These are phyloP conservation scores for Solanum raphanifolium DNA, from an alignment of 257 asterid genomes.

Conservation along the genomic window DNA sequence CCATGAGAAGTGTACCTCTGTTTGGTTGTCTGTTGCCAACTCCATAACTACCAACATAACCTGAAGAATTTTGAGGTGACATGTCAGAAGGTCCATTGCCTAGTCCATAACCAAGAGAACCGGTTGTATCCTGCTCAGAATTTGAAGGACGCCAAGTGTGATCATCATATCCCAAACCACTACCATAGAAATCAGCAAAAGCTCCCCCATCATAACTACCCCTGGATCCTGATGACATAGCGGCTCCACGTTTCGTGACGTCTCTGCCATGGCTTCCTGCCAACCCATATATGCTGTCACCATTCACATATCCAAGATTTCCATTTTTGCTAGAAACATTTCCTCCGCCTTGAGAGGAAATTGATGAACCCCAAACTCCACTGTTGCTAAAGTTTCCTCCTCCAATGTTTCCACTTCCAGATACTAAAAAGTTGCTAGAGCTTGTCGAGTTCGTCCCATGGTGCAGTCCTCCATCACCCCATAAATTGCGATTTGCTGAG, in stretches of 20 bases:
- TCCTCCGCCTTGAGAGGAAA: conserved; percentile 19
- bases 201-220: conserved; percentile 31
- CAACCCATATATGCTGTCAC: conserved; percentile 31
- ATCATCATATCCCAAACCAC: conserved; percentile 42
- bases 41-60: conserved; percentile 44
- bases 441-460: conserved; percentile 18
- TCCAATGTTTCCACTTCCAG: conserved; percentile 7
- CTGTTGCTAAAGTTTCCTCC: conserved; percentile 13
- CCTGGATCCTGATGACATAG: conserved; percentile 26
- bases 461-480: conserved; percentile 24
- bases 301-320: conserved; percentile 27
- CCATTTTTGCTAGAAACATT: conserved; percentile 5
- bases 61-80: conserved; percentile 34
- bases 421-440: conserved; percentile 36
- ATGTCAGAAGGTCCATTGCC: conserved; percentile 30
- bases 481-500: conserved; percentile 2
- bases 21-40: conserved; percentile 39
- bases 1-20: conserved; percentile 31
- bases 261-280: conserved; percentile 39
- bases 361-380: conserved; percentile 35
- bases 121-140: conserved; percentile 33
- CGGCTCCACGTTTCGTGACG: conserved; percentile 14
- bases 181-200: conserved; percentile 31
- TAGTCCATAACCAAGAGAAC: conserved; percentile 38
- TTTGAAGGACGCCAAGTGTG: conserved; percentile 50